Evolutionary conservation across 2,329 filamentous ascomycete species (phyloP).

Genomic region (Ustulina deusta): DNA sequence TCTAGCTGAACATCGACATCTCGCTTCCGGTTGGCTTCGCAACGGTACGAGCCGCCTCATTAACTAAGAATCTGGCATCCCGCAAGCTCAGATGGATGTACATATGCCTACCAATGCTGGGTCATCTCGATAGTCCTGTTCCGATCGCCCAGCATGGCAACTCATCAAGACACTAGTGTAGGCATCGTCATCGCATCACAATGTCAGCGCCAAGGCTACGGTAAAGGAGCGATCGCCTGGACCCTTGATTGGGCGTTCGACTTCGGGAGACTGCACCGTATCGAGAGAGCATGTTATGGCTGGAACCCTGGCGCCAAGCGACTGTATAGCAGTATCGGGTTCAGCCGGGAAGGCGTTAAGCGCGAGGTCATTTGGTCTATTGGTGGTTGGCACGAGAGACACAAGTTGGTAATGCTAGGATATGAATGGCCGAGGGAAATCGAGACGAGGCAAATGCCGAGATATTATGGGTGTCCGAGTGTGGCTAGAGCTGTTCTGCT

Average conservation of each 20-base stretch:
- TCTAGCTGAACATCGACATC: conserved; percentile 25
- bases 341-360: conserved; percentile 32
- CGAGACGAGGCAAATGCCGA: not conserved
- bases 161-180: conserved; percentile 19
- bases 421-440: conserved; percentile 32
- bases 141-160: conserved; percentile 28
- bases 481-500: conserved; percentile 18
- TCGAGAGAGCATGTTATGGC: conserved; percentile 27
- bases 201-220: conserved; percentile 34
- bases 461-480: conserved; percentile 16
- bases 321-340: conserved; percentile 31
- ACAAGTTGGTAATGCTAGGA: conserved; percentile 37
- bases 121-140: not conserved
- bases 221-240: conserved; percentile 33
- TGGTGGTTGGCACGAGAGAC: conserved; percentile 34
- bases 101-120: conserved; percentile 24
- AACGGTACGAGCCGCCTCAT: not conserved
- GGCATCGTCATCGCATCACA: conserved; percentile 11
- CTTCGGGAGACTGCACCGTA: conserved; percentile 35
- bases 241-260: conserved; percentile 37
- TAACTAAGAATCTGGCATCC: not conserved
- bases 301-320: conserved; percentile 35
- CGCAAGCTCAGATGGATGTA: conserved; percentile 35
- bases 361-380: conserved; percentile 36
- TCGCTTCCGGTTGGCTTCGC: conserved; percentile 21